phyloP scores from a whole-genome alignment of 2,329 filamentous ascomycete species.

The Trichoderma hamatum region DNA sequence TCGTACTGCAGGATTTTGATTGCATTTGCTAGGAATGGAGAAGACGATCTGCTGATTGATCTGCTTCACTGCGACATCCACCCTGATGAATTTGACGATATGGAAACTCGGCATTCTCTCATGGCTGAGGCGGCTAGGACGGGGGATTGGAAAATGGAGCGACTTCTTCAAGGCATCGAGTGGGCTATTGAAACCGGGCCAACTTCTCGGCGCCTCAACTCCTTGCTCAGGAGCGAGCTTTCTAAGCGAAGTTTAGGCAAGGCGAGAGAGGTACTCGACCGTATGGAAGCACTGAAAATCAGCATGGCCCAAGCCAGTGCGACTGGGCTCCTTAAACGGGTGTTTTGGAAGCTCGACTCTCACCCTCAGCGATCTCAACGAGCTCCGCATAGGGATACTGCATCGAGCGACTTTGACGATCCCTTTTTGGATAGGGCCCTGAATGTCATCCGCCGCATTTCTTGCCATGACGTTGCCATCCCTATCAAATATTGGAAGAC shows the following conservation, averaged over 20 bases:
- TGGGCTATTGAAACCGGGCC: conserved; percentile 31
- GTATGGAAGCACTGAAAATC: conserved; percentile 39
- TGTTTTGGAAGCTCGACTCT: conserved; percentile 37
- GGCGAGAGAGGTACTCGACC: conserved; percentile 37
- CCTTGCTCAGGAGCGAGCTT: conserved; percentile 30
- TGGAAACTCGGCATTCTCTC: conserved; percentile 45
- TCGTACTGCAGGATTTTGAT: conserved; percentile 68
- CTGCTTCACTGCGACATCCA: conserved; percentile 56
- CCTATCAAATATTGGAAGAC: conserved; percentile 47
- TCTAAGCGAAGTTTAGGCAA: conserved; percentile 30
- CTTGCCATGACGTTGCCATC: conserved; percentile 40
- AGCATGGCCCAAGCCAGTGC: conserved; percentile 37
- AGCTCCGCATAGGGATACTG: background rate
- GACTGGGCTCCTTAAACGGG: conserved; percentile 32
- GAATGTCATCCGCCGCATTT: conserved; percentile 36
- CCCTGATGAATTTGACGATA: conserved; percentile 58
- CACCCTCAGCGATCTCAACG: conserved; percentile 30
- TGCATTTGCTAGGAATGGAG: conserved; percentile 61
- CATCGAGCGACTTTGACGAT: conserved; percentile 23
- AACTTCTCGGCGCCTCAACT: conserved; percentile 35
- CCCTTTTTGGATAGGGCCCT: conserved; percentile 39
- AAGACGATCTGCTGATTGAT: conserved; percentile 52
- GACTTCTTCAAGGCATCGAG: conserved; percentile 50
- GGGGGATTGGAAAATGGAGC: conserved; percentile 46
- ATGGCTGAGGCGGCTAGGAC: conserved; percentile 38